Conservation (phyloP, 768 basidiomycete genomes). For the Suillus weaverae region DNA sequence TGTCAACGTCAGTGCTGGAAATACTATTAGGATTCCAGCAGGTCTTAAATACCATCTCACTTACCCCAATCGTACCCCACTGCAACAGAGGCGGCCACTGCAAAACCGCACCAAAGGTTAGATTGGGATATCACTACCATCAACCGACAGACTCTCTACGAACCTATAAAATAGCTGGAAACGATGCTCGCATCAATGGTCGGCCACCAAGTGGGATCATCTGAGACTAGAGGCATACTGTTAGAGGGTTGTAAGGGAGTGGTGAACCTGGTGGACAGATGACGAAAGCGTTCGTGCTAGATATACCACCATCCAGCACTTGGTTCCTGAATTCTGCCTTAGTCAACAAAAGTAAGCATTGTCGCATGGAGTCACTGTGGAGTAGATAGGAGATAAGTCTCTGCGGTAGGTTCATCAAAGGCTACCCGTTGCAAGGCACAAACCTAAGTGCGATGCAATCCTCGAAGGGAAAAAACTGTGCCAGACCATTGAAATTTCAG, state of each 20-base stretch:
- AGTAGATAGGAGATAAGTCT: not conserved
- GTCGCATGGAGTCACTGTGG: not conserved
- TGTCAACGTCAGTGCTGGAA: not conserved
- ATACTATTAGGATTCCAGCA: not conserved
- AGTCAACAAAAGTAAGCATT: not conserved
- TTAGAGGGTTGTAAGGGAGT: not conserved
- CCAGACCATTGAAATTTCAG: not conserved
- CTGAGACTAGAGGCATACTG: not conserved
- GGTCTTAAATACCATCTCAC: not conserved
- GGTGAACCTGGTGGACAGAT: not conserved
- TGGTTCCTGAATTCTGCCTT: not conserved
- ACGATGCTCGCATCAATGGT: not conserved
- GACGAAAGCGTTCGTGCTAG: not conserved
- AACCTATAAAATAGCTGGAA: not conserved
- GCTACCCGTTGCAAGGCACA: not conserved
- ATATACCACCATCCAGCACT: not conserved
- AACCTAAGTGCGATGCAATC: no score
- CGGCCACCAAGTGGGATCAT: not conserved
- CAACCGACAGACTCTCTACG: not conserved
- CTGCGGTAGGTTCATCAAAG: not conserved
- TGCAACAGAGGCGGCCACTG: not conserved
- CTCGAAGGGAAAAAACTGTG: not conserved
- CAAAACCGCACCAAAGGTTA: not conserved
- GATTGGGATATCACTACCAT: not conserved
- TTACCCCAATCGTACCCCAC: not conserved